Conservation (phyloP, 768 basidiomycete genomes). For the Phaffia tasmanica region DNA sequence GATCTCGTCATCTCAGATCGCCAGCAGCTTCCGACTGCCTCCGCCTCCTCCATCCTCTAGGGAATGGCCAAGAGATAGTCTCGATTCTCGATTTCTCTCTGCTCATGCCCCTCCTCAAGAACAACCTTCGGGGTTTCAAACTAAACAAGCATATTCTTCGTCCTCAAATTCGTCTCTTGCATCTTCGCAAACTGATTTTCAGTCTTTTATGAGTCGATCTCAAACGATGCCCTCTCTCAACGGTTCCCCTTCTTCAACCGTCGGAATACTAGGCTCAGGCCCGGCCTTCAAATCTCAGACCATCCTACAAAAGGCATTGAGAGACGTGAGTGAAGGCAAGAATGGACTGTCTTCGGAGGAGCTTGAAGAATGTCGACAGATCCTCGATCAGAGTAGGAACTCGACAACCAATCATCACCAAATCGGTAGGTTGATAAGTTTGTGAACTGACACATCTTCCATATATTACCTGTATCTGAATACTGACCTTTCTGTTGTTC, state of each 20-base stretch:
- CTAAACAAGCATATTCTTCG: too few relatives aligned
- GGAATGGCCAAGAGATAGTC: neutral
- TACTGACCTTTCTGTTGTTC: neutral
- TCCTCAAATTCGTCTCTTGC: neutral
- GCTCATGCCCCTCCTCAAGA: conserved; percentile 20
- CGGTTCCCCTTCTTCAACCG: too few relatives aligned
- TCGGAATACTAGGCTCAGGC: too few relatives aligned
- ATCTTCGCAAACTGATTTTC: conserved; percentile 11
- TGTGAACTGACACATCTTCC: neutral
- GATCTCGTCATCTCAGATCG: neutral
- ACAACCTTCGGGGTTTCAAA: neutral
- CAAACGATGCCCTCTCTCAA: conserved; percentile 1
- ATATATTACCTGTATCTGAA: neutral
- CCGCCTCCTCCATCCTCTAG: neutral
- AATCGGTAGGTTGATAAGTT: neutral
- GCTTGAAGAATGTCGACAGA: neutral
- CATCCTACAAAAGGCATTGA: neutral
- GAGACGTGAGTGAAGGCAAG: too few relatives aligned
- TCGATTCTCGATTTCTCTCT: conserved; percentile 1
- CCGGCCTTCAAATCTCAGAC: neutral
- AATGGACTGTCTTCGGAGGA: neutral
- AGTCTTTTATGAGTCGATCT: conserved; percentile 7
- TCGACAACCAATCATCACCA: neutral
- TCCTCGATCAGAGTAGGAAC: neutral
- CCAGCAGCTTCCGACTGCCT: neutral